A percentile compares a stretch with the other conserved stretches of the same genome.
These are phyloP conservation scores for Colletotrichum lupini DNA, from an alignment of 2,329 filamentous ascomycete genomes.

Conservation along the genomic window DNA sequence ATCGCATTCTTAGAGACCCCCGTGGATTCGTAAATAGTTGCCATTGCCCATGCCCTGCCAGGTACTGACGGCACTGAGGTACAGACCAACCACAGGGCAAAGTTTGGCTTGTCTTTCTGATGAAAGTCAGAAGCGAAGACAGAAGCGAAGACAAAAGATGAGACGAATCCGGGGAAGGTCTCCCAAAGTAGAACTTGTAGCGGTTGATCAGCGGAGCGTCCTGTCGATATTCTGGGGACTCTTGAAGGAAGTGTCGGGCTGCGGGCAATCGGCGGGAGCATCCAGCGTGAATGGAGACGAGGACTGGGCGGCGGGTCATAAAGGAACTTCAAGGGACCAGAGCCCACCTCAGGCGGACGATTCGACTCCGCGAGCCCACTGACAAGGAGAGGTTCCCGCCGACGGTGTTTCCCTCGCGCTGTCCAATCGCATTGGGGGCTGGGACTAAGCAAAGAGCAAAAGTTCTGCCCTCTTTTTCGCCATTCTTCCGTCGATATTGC, in stretches of 20 bases:
- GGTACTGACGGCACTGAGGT: not conserved
- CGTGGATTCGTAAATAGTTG: too few relatives aligned
- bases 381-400: not conserved
- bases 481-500: not conserved
- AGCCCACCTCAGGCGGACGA: not conserved
- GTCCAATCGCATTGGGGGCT: not conserved
- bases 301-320: not conserved
- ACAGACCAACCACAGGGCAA: not conserved
- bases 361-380: not conserved
- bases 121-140: not conserved
- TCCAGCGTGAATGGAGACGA: not conserved
- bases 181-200: conserved; percentile 7
- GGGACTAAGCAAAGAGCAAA: not conserved
- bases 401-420: not conserved
- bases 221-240: conserved; percentile 1
- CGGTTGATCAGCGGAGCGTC: conserved; percentile 30
- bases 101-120: not conserved
- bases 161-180: conserved; percentile 27
- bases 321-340: conserved; percentile 20
- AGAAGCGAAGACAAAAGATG: not conserved
- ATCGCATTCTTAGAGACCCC: not conserved
- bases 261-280: not conserved
- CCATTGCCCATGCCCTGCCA: not conserved
- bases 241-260: not conserved
- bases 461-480: not conserved